Base-by-base conservation (phyloP, 1,284 basidiomycete genomes). In the Cryptococcus floricola region DNA sequence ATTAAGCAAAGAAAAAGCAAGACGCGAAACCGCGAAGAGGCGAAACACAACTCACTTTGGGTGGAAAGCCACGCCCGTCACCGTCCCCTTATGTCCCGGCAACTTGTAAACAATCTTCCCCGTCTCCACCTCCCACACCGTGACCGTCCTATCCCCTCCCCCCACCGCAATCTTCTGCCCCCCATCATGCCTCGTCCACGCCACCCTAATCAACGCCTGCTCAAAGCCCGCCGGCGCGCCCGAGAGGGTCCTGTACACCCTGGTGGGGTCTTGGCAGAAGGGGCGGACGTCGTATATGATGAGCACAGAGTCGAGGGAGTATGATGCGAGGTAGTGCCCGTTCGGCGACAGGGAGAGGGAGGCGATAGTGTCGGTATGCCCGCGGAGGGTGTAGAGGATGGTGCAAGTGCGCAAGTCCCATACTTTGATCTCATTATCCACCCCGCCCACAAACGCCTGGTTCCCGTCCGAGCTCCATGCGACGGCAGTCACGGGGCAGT, bases 341-440 rank as follows among this genome's bases (percentile, higher is more conserved):
- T 86, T 87, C 0, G 93, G 92, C 1, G 91, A 94, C 54, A 96
- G 82, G 0, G 89, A 78, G n/a, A 96, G 82, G 2, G 90, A 92
- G 1, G 89, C 87, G 56, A 81, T 77, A 0, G 92, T 95, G 71
- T 96, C 93, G 14, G 84, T 85, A 74, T 95, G 91, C 5, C 90
- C 91, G 39, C 80, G 77, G 9, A 94, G 82, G 5, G 84, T 80
- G 66, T 87, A 90, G 6, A 91, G 83, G 64, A 91, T 81, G 62
- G 87, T 83, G 60, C 83, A 79, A 74, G 91, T 91, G 67, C 91
- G 83, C 50, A 95, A 78, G 76, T 95, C 91, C 71, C 88, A 92
- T 25, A 91, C 92, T 73, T 95, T 91, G 61, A 96, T 87, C 73
- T 91, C 89, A 65, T 97, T 97, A 76, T 96, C 93, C 65, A 97